A percentile compares a stretch with the other conserved stretches of the same genome.
phyloP scores from a whole-genome alignment of 2,329 filamentous ascomycete genomes.

The Bretziella fagacearum region DNA sequence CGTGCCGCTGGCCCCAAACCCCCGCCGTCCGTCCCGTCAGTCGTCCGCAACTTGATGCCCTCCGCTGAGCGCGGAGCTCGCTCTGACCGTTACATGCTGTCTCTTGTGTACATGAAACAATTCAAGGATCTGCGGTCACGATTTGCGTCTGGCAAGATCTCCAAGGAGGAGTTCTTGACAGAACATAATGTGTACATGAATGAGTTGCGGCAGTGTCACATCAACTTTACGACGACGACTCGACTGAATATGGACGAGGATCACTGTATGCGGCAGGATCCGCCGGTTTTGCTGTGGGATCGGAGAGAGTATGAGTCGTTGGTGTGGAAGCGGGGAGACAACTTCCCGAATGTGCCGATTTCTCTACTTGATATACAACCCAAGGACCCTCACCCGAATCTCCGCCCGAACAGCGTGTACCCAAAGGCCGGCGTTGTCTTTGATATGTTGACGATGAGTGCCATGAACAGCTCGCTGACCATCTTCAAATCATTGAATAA shows the following conservation, averaged over 20 bases:
- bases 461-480: constrained; percentile 23
- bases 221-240: constrained; percentile 24
- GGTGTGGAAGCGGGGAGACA: constrained; percentile 38
- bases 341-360: constrained; percentile 43
- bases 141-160: constrained; percentile 14
- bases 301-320: constrained; percentile 55
- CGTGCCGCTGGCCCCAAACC: no score
- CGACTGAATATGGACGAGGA: constrained; percentile 34
- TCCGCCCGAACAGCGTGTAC: constrained; percentile 32
- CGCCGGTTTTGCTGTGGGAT: constrained; percentile 49
- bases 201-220: constrained; percentile 21
- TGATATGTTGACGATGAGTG: constrained; percentile 24
- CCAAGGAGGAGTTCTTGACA: constrained; percentile 18
- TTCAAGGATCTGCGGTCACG: constrained; percentile 1
- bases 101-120: constrained; percentile 3
- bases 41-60: no score
- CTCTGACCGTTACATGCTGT: not conserved
- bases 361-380: constrained; percentile 53
- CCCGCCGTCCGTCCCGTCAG: no score
- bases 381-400: constrained; percentile 30
- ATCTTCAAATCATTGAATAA: constrained; percentile 30
- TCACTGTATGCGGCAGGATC: constrained; percentile 31
- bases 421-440: constrained; percentile 29
- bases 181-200: constrained; percentile 21
- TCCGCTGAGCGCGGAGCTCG: not conserved